Evolutionary conservation across 2,329 filamentous ascomycete genomes (phyloP), one percentile per base, ranked within the genome.

Genomic region (Dendrostoma leiphaemia): DNA sequence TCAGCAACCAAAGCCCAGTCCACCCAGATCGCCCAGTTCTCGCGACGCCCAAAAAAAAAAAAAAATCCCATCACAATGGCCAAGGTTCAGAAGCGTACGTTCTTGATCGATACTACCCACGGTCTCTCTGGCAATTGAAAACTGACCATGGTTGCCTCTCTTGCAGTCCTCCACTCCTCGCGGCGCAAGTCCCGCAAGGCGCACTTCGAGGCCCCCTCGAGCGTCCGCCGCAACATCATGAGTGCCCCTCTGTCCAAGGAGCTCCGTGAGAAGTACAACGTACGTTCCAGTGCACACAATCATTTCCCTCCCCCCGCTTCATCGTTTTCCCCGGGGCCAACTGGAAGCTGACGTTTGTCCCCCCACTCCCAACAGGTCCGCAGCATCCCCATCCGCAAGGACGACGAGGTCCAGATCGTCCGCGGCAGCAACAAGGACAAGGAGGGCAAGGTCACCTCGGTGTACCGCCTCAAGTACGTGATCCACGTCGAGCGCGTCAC

Each of bases 121-220:
- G 10, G 29, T 19, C 1, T 2, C 19, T 28, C 9, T 43, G 9
- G 40, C 31, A 43, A 59, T 38, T 48, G 58, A 29, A 31, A 26
- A 40, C 58, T 68, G 56, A 66, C 61, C 37, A 53, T 53, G 35
- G 21, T 37, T 12, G 37, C 23, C 38, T 45, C 60, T 26, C 37
- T 46, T 6, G 15, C 63, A 88, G 84, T 74, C 69, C 72, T 91
- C 71, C 75, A 82, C 77, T 90, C 90, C 78, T 96, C 91, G 73
- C 87, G 93, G 81, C 89, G 93, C 82, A 99, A 99, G 91, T 94
- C 91, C 81, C 91, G 94, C 80, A 96, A 96, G 85, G 90, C 91
- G 75, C 93, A 99, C 85, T 99, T 96, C 86, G 82, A 84, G 75
- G 94, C 94, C 66, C 91, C 92, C 67, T 97, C 92, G 76, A 91